A percentile compares a stretch with the other conserved stretches of the same genome.
phyloP scores from a whole-genome alignment of 2,329 filamentous ascomycete species.

The Diplodia corticola region DNA sequence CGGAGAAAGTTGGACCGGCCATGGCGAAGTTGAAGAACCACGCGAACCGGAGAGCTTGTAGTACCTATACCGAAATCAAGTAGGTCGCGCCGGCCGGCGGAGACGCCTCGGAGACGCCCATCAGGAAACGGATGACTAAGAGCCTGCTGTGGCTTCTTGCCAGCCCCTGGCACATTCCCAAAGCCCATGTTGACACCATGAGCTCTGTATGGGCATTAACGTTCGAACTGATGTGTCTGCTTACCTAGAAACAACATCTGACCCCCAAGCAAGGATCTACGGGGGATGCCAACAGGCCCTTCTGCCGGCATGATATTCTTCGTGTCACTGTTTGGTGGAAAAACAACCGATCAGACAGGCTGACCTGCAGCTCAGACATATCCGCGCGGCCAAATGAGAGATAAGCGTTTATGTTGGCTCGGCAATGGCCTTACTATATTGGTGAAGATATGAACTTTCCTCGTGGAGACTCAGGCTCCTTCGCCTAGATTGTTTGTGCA shows the following conservation, averaged over 20 bases:
- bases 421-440: background rate
- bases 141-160: constrained; percentile 33
- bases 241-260: constrained; percentile 78
- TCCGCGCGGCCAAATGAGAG: background rate
- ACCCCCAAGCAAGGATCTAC: constrained; percentile 73
- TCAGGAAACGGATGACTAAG: constrained; percentile 34
- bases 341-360: background rate
- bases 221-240: constrained; percentile 49
- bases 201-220: constrained; percentile 42
- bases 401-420: background rate
- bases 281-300: constrained; percentile 45
- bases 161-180: constrained; percentile 35
- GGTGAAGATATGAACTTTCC: background rate
- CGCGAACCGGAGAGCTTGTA: constrained; percentile 7
- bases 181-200: background rate
- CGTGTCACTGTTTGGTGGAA: background rate
- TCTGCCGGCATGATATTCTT: background rate
- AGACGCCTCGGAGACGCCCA: constrained; percentile 38
- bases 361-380: background rate
- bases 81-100: constrained; percentile 32
- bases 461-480: too few relatives aligned
- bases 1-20: constrained; percentile 29
- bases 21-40: constrained; percentile 16
- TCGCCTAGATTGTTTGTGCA: background rate
- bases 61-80: constrained; percentile 6